Base-by-base conservation (phyloP, 768 basidiomycete species). In the Trichaptum fuscoviolaceum region DNA sequence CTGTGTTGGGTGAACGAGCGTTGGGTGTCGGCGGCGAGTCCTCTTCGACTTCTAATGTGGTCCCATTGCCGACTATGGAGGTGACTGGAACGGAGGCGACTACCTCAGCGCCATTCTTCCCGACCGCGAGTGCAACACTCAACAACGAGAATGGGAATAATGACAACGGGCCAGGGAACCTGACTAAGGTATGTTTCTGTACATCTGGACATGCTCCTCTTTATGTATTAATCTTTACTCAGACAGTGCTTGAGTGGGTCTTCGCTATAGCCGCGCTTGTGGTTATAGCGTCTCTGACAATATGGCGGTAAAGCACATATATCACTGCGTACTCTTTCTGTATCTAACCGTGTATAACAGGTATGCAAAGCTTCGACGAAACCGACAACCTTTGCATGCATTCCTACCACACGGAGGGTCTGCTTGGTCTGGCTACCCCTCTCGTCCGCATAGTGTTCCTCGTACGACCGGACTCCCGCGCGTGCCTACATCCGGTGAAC, bases 241-340 rank as follows among this genome's bases (percentile, higher is more conserved):
- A 79, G 78, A 62, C 72, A 42, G 71, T 75, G 8, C 64, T 79
- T 20, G 74, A 76, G 70, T 79, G 75, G 58, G 64, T 75, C 7
- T 73, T 78, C 63, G 67, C 77, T 9, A 71, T 69, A 9, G 69
- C 74, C 7, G 74, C 70, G 7, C 52, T 77, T 9, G 23, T 74
- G 0, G 62, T 77, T 9, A 58, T 76, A 27, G 70, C 25, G 4
- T 67, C 69, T 36, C 57, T 75, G 24, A 62, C 75, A 4, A 27
- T 58, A 10, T 66, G 65, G 62, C 25, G 65, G 65, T 66, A 42
- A n/a, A 26, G 63, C 18, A 23, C 35, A 5, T 20, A 5, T 1
- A 27, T 36, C 27, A 24, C 30, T 66, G 34, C n/a, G 6, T 63
- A 25, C 25, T 25, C 27, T 35, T 25, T 17, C 63, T 25, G 12